Percentiles rank a stretch among this genome's conserved stretches.
phyloP scores from a whole-genome alignment of 345 rosid species.

The Cochlearia excelsa region DNA sequence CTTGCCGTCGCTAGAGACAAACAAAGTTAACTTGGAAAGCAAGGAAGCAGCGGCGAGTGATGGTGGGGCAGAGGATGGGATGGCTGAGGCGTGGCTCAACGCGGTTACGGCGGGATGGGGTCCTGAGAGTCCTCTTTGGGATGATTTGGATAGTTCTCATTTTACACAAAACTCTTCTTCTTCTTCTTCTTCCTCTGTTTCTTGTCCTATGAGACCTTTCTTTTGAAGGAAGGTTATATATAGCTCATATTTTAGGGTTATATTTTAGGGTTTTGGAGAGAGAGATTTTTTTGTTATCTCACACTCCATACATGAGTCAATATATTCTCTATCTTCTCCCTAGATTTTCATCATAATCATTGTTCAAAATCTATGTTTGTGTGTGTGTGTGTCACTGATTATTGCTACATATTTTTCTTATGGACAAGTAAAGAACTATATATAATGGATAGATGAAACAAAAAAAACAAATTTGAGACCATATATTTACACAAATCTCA shows the following conservation, averaged over 20 bases:
- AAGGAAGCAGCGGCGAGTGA: conserved; percentile 28
- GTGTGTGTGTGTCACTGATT: too few relatives aligned
- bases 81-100: conserved; percentile 89
- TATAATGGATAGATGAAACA: too few relatives aligned
- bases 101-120: conserved; percentile 90
- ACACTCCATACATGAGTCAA: conserved; percentile 21
- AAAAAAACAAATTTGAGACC: too few relatives aligned
- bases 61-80: conserved; percentile 42
- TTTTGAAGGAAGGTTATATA: conserved; percentile 43
- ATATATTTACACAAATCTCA: too few relatives aligned
- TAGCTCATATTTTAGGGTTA: conserved; percentile 21
- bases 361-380: too few relatives aligned
- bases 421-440: too few relatives aligned
- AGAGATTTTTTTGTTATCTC: conserved; percentile 39
- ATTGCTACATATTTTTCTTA: too few relatives aligned
- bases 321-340: too few relatives aligned
- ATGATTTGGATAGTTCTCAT: conserved; percentile 63
- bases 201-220: conserved; percentile 60
- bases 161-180: conserved; percentile 29
- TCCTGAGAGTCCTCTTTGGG: conserved; percentile 96
- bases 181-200: too few relatives aligned
- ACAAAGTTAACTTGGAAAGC: conserved; percentile 30
- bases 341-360: too few relatives aligned
- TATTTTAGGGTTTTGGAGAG: conserved; percentile 33
- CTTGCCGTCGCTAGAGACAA: conserved; percentile 2